A percentile compares a stretch with the other conserved stretches of the same genome.
phyloP scores from a whole-genome alignment of 2,329 filamentous ascomycete species.

The Aspergillus glaucus region DNA sequence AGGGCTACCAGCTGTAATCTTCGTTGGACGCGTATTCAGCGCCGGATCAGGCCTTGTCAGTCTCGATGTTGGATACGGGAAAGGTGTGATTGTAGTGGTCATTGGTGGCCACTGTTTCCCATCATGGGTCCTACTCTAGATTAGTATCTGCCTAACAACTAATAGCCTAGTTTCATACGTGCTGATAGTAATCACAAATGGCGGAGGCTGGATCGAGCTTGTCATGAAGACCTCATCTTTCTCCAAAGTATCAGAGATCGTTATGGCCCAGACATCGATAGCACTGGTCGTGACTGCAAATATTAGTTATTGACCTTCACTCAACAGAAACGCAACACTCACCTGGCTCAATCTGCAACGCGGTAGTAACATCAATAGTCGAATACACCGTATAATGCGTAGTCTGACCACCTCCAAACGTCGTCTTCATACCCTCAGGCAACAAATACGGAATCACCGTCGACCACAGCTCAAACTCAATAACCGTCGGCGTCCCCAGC shows the following conservation, averaged over 20 bases:
- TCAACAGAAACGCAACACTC: not conserved
- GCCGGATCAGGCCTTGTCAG: not conserved
- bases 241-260: not conserved
- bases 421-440: not conserved
- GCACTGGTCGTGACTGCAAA: not conserved
- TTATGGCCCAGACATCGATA: not conserved
- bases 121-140: not conserved
- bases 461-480: not conserved
- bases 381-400: not conserved
- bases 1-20: not conserved
- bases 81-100: constrained; percentile 1
- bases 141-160: not conserved
- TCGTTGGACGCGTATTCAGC: not conserved
- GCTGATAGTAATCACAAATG: not conserved
- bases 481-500: not conserved
- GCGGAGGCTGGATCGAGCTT: not conserved
- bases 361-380: not conserved
- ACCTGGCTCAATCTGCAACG: not conserved
- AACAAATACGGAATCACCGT: not conserved
- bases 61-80: not conserved
- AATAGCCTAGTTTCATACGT: not conserved
- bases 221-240: not conserved
- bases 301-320: not conserved
- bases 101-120: not conserved
- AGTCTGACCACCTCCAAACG: not conserved